A percentile compares a stretch with the other conserved stretches of the same genome.
These are phyloP conservation scores for Euphrasia confusa DNA, from an alignment of 257 asterid species.

Conservation along the genomic window DNA sequence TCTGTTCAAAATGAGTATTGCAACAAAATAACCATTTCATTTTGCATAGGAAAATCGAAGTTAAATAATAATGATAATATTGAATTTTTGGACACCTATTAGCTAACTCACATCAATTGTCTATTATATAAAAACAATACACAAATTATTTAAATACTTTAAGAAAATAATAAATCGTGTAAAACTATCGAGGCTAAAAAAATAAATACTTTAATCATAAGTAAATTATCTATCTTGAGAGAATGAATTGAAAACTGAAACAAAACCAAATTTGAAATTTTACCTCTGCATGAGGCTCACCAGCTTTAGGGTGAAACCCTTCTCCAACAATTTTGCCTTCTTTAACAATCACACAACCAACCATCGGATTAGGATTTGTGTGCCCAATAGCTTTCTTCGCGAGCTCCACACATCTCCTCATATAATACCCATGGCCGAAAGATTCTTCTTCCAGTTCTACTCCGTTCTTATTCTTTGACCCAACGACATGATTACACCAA, in stretches of 20 bases:
- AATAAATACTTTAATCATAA: background rate
- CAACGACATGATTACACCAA: constrained; percentile 38
- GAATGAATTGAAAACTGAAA: background rate
- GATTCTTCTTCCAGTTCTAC: constrained; percentile 20
- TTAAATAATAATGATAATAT: too few relatives aligned
- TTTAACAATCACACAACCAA: constrained; percentile 84
- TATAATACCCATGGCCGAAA: constrained; percentile 63
- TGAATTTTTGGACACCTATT: too few relatives aligned
- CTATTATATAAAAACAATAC: too few relatives aligned
- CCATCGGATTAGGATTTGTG: constrained; percentile 98
- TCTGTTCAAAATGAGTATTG: background rate
- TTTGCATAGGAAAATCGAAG: too few relatives aligned
- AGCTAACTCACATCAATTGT: background rate
- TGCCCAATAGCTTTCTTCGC: constrained; percentile 73
- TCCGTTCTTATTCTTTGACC: constrained; percentile 20
- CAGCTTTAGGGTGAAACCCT: constrained; percentile 97
- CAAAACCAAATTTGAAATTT: constrained; percentile 3
- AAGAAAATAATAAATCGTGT: background rate
- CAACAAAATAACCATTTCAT: background rate
- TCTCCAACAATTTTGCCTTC: constrained; percentile 82
- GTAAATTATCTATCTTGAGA: background rate
- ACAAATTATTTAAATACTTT: background rate
- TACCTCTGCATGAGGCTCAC: constrained; percentile 99
- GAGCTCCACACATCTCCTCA: constrained; percentile 80
- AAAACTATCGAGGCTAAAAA: background rate